Conservation (phyloP, 176 grass and related monocot genomes). For the Thinopyrum elongatum region DNA sequence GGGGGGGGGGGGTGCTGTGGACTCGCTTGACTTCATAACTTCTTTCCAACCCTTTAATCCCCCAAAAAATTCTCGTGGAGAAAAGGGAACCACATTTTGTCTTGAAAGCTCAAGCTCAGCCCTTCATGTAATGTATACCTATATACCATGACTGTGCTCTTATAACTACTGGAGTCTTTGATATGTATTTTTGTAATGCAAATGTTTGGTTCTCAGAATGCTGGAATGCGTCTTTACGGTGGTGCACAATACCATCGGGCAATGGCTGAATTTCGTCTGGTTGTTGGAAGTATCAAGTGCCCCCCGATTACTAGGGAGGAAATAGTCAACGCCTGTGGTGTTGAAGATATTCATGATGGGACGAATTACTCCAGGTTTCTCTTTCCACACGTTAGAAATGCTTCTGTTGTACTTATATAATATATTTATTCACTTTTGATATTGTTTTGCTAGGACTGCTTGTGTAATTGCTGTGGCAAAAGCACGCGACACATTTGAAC, state of each 20-base stretch:
- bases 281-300: conserved; percentile 83
- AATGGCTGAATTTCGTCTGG: conserved; percentile 94
- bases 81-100: conserved; percentile 2
- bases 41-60: not conserved
- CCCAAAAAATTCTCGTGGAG: not conserved
- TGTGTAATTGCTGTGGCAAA: conserved; percentile 98
- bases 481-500: conserved; percentile 85
- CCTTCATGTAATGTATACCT: not conserved
- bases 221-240: conserved; percentile 93
- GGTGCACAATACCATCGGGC: conserved; percentile 95
- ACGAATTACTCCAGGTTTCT: conserved; percentile 93
- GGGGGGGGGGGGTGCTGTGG: not conserved
- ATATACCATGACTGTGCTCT: not conserved
- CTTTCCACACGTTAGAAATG: conserved; percentile 8
- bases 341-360: conserved; percentile 99
- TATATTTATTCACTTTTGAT: conserved; percentile 28
- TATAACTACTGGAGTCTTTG: not conserved
- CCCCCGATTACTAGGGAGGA: conserved; percentile 94
- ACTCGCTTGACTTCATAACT: not conserved
- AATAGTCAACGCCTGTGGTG: conserved; percentile 98
- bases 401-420: not conserved
- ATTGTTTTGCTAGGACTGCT: conserved; percentile 68
- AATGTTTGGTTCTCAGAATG: conserved; percentile 58
- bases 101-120: not conserved
- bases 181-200: not conserved